A percentile compares a stretch with the other conserved stretches of the same genome.
Conservation (phyloP, 106 monocot species). For the Dendrobium catenatum region DNA sequence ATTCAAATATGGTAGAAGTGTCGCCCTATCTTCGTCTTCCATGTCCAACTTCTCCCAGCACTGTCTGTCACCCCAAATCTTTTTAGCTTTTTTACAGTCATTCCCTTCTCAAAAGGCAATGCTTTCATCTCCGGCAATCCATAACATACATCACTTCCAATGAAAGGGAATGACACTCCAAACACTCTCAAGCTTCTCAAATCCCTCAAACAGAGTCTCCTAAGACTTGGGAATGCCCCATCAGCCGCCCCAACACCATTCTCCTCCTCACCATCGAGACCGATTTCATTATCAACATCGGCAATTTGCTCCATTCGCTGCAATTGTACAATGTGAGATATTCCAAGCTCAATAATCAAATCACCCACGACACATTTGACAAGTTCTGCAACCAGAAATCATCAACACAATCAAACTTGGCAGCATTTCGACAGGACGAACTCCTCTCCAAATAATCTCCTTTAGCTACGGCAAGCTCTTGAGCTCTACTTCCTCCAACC, state of each 20-base stretch:
- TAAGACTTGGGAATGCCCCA: background rate
- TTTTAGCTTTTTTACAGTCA: background rate
- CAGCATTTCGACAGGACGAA: background rate
- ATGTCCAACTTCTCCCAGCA: slow-evolving; percentile 3
- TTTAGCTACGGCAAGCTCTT: background rate
- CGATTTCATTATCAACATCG: background rate
- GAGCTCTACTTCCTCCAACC: background rate
- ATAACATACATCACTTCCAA: background rate
- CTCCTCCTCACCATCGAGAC: background rate
- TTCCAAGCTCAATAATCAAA: slow-evolving; percentile 7
- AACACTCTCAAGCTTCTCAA: background rate
- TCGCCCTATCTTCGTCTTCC: background rate
- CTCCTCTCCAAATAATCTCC: slow-evolving; percentile 8
- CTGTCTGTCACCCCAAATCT: background rate
- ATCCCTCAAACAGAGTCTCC: background rate
- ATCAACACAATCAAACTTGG: background rate
- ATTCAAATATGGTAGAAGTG: background rate
- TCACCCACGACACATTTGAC: slow-evolving; percentile 6
- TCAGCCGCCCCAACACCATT: background rate
- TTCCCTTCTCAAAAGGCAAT: background rate
- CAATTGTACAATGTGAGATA: background rate
- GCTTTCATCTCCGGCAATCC: background rate
- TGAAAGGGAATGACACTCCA: background rate
- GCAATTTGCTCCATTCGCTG: slow-evolving; percentile 1
- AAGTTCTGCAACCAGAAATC: background rate